phyloP scores from a whole-genome alignment of 1,139 yeast genomes.

The Zhuliangozyma blackwelliae region DNA sequence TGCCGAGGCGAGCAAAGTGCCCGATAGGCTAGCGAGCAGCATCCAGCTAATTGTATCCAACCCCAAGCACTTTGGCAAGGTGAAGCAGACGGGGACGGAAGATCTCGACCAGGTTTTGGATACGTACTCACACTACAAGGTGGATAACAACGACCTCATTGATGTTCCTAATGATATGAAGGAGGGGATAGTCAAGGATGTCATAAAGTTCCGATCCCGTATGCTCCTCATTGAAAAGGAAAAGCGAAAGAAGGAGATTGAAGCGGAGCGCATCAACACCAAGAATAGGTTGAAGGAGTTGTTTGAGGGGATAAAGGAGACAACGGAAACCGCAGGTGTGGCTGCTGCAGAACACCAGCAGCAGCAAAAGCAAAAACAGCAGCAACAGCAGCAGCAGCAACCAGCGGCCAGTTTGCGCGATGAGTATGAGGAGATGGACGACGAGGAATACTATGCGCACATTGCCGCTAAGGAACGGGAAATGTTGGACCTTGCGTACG shows the following conservation, averaged over 20 bases:
- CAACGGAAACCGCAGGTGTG: conserved; percentile 13
- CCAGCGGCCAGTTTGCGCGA: conserved; percentile 8
- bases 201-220: conserved; percentile 58
- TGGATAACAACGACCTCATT: conserved; percentile 56
- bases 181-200: conserved; percentile 55
- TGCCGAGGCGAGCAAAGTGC: neutral
- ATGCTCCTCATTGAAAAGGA: conserved; percentile 56
- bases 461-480: conserved; percentile 14
- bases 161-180: conserved; percentile 60
- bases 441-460: conserved; percentile 29
- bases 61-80: conserved; percentile 17
- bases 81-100: conserved; percentile 25
- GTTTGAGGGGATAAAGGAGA: conserved; percentile 43
- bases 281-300: conserved; percentile 47
- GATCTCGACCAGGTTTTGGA: conserved; percentile 34
- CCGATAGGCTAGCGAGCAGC: conserved; percentile 7
- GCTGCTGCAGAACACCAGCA: conserved; percentile 4
- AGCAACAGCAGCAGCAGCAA: no score
- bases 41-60: conserved; percentile 16
- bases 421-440: conserved; percentile 27
- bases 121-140: conserved; percentile 43
- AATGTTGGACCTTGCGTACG: conserved; percentile 18
- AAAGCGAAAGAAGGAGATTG: conserved; percentile 48
- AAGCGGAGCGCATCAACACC: conserved; percentile 50
- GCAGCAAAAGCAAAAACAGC: neutral